Evolutionary conservation across 2,329 filamentous ascomycete species (phyloP), one percentile per base, ranked within the genome.

Genomic region (Ophiostoma ips): DNA sequence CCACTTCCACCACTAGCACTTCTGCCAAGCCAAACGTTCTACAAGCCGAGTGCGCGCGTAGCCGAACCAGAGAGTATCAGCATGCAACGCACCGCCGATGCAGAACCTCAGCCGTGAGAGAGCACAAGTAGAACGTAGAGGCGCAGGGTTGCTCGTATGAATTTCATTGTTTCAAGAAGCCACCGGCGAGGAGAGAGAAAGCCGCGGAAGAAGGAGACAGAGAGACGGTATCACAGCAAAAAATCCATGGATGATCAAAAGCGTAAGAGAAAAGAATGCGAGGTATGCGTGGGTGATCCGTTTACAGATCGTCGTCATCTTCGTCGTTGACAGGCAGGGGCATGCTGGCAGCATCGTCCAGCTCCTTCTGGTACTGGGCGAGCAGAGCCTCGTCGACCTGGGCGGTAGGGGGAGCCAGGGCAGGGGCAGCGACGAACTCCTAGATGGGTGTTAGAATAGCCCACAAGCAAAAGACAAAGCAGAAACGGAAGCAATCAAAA

Each of bases 321-420:
- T 95, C 90, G 58, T 94, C 86, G 78, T 96, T 92, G 64, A 88
- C 89, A 59, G 92, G 92, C 62, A 98, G 86, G 63, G 92, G 88
- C 80, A 84, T 80, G 57, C 75, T 61, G 56, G 84, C 80, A 56
- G 92, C 92, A 47, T 75, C 77, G 55, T 78, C 70, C 87, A 98
- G 94, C 76, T 98, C 92, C 70, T 83, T 73, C 69, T 83, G 73
- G 77, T 94, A 94, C 72, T 87, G 68, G 60, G 78, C 75, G 63
- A 95, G 77, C 58, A 94, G 82, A 50, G 74, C 77, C 70, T 84
- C 77, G 71, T 96, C 87, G 69, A 98, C 87, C 66, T 82, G 72
- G 61, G 90, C 87, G 67, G 92, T 90, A 55, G 92, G 89, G 61
- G 92, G 92, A 59, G 90, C 92, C 61, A 98, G 83, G 61, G 92